Conservation (phyloP, 2,329 filamentous ascomycete genomes). For the Ophiobolus disseminans region DNA sequence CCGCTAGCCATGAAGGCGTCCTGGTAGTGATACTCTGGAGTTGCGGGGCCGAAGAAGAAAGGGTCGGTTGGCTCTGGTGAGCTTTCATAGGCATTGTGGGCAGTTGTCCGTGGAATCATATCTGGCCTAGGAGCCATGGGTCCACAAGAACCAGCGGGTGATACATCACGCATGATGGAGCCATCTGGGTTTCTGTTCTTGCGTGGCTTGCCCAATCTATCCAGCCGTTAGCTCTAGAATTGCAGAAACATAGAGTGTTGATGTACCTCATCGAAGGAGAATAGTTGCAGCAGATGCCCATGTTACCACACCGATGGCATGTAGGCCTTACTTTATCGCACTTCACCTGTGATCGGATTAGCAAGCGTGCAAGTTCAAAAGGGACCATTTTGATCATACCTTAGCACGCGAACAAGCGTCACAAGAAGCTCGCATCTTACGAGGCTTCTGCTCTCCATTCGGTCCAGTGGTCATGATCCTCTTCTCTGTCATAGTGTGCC, state of each 20-base stretch:
- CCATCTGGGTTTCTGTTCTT: constrained; percentile 48
- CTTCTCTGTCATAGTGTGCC: constrained; percentile 33
- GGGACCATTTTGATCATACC: constrained; percentile 11
- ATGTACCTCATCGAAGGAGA: constrained; percentile 49
- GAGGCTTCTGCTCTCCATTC: constrained; percentile 38
- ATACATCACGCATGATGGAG: constrained; percentile 43
- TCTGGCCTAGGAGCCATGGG: constrained; percentile 38
- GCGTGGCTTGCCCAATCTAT: constrained; percentile 45
- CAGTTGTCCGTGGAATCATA: constrained; percentile 41
- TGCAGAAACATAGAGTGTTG: not conserved
- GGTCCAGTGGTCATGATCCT: constrained; percentile 29
- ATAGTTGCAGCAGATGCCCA: constrained; percentile 50
- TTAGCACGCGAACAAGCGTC: constrained; percentile 49
- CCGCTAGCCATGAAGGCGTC: constrained; percentile 37
- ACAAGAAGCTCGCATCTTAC: constrained; percentile 48
- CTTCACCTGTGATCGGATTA: constrained; percentile 37
- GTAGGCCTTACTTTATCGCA: constrained; percentile 48
- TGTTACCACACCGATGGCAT: constrained; percentile 47
- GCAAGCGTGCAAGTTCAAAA: not conserved
- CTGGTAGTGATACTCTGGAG: constrained; percentile 45
- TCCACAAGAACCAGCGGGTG: constrained; percentile 41
- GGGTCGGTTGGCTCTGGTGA: constrained; percentile 46
- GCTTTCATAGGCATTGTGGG: constrained; percentile 41
- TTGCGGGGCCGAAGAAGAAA: constrained; percentile 44
- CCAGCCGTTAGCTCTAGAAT: constrained; percentile 20